Evolutionary conservation across 345 rosid genomes (phyloP).

Genomic region (Erodium maritimum): DNA sequence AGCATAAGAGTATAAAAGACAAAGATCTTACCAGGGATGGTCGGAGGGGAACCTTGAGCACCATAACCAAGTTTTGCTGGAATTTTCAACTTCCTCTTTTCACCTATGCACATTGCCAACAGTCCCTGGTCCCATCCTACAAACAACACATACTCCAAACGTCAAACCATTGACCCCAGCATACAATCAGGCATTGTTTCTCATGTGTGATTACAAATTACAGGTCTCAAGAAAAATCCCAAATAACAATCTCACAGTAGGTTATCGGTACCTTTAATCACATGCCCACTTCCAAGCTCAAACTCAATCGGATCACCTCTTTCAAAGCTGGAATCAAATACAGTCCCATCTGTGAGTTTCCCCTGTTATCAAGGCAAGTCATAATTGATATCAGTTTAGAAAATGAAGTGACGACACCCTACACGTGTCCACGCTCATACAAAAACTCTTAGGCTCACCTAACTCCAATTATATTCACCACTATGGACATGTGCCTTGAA

Average conservation of each 20-base stretch:
- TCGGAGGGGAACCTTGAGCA: slow-evolving; percentile 82
- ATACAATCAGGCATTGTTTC: too few species aligned
- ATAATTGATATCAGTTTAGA: slow-evolving; percentile 4
- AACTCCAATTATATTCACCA: neutral
- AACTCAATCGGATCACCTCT: slow-evolving; percentile 96
- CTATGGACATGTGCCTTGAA: neutral
- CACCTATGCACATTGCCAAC: slow-evolving; percentile 78
- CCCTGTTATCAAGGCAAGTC: slow-evolving; percentile 40
- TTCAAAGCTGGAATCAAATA: slow-evolving; percentile 93
- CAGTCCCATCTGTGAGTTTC: slow-evolving; percentile 83
- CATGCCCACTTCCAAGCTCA: slow-evolving; percentile 92
- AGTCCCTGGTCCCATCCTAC: slow-evolving; percentile 50
- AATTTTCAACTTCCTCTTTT: slow-evolving; percentile 89
- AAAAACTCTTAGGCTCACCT: neutral
- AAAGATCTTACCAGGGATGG: slow-evolving; percentile 62
- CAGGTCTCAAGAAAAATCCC: neutral
- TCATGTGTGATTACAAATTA: neutral
- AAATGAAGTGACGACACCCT: neutral
- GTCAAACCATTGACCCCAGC: neutral
- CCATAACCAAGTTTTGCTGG: slow-evolving; percentile 95
- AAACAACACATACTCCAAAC: neutral
- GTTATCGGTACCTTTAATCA: slow-evolving; percentile 59
- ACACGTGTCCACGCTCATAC: neutral
- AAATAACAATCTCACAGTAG: neutral
- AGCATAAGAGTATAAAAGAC: neutral